These are phyloP conservation scores for Platanus orientalis DNA, from an alignment of 164 flowering plant genomes.

Conservation along the genomic window DNA sequence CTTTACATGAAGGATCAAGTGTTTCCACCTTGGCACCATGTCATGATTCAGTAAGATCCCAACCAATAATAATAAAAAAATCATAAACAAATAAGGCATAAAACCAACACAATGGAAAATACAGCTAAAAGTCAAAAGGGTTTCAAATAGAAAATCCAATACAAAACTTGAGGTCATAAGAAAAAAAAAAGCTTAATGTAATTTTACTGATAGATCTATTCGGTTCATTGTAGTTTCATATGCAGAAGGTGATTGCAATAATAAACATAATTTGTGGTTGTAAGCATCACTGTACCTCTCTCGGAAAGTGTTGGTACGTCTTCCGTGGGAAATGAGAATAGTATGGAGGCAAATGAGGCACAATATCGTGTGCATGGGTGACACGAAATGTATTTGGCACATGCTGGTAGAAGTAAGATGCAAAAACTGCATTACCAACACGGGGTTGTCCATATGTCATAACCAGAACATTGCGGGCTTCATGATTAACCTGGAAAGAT, in stretches of 20 bases:
- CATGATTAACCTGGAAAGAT: constrained; percentile 57
- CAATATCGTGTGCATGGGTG: constrained; percentile 85
- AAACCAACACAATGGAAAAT: no score
- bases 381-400: constrained; percentile 79
- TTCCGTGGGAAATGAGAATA: constrained; percentile 66
- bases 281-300: constrained; percentile 61
- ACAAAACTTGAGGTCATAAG: no score
- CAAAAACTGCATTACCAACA: constrained; percentile 88
- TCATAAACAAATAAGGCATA: no score
- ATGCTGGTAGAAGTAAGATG: constrained; percentile 58
- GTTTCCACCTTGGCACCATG: neutral
- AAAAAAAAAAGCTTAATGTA: no score
- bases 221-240: no score
- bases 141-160: no score
- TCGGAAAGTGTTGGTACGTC: constrained; percentile 93
- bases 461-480: constrained; percentile 52
- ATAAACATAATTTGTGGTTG: neutral
- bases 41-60: no score
- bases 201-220: no score
- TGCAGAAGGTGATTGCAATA: no score
- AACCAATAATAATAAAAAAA: no score
- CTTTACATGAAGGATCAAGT: neutral
- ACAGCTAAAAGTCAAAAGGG: no score
- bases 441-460: constrained; percentile 99
- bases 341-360: constrained; percentile 97